Evolutionary conservation across 2,329 filamentous ascomycete species (phyloP).

Genomic region (Phialophora verrucosa): DNA sequence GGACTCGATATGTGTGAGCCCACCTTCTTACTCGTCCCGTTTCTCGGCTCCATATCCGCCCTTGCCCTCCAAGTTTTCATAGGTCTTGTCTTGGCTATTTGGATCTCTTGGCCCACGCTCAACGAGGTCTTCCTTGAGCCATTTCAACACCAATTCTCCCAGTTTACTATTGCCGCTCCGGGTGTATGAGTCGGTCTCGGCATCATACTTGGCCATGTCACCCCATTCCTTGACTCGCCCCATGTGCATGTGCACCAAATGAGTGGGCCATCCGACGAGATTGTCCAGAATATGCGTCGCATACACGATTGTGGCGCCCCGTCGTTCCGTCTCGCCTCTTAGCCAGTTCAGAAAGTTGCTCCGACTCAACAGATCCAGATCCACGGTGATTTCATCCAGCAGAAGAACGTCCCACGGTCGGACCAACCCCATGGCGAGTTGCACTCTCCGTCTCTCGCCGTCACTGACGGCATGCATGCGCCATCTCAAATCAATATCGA

Average conservation of each 20-base stretch:
- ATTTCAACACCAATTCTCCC: conserved; percentile 84
- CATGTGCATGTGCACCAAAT: conserved; percentile 93
- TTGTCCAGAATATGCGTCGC: conserved; percentile 98
- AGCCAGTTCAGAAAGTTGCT: conserved; percentile 85
- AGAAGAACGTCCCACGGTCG: conserved; percentile 90
- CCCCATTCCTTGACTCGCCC: conserved; percentile 90
- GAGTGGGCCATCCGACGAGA: conserved; percentile 89
- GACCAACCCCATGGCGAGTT: conserved; percentile 93
- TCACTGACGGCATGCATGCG: conserved; percentile 96
- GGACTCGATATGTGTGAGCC: background rate
- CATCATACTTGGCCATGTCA: conserved; percentile 68
- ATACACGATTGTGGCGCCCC: conserved; percentile 91
- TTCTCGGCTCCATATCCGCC: conserved; percentile 69
- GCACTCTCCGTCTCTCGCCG: conserved; percentile 87
- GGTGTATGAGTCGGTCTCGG: conserved; percentile 37
- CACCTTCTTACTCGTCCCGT: conserved; percentile 5
- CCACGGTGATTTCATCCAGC: conserved; percentile 95
- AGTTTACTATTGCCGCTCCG: conserved; percentile 76
- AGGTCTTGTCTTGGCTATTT: conserved; percentile 54
- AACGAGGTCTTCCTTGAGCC: conserved; percentile 66
- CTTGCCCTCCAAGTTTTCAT: conserved; percentile 62
- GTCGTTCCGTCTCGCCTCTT: conserved; percentile 79
- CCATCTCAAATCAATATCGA: conserved; percentile 92
- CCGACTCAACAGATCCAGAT: conserved; percentile 85
- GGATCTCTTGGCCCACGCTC: conserved; percentile 37